Conservation (phyloP, 805 yeast genomes). For the Candida broadrunensis region DNA sequence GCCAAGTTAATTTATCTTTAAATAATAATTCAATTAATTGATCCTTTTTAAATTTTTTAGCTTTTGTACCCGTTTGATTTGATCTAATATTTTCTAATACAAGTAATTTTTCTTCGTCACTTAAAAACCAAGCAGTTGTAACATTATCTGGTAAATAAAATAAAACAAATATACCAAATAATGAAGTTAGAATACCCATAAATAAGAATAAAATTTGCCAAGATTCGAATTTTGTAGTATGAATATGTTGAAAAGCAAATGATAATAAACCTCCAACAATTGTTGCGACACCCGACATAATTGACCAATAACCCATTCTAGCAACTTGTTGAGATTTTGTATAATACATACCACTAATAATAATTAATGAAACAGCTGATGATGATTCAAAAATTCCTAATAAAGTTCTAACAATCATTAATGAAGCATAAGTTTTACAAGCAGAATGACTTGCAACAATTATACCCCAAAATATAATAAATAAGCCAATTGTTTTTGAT, state of each 20-base stretch:
- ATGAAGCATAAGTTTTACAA: slow-evolving; percentile 48
- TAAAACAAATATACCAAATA: slow-evolving; percentile 45
- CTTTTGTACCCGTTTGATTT: slow-evolving; percentile 53
- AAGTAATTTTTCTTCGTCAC: slow-evolving; percentile 37
- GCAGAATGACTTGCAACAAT: slow-evolving; percentile 52
- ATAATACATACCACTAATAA: slow-evolving; percentile 64
- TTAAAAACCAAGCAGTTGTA: slow-evolving; percentile 31
- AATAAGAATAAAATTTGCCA: slow-evolving; percentile 63
- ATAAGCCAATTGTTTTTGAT: slow-evolving; percentile 46
- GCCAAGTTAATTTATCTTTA: slow-evolving; percentile 49
- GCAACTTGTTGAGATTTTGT: slow-evolving; percentile 49
- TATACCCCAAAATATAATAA: slow-evolving; percentile 53
- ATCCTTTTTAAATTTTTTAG: slow-evolving; percentile 40
- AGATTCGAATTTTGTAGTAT: slow-evolving; percentile 36
- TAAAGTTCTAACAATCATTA: slow-evolving; percentile 53
- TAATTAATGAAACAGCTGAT: slow-evolving; percentile 54
- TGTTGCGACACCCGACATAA: slow-evolving; percentile 58
- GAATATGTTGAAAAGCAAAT: slow-evolving; percentile 53
- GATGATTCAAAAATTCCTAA: slow-evolving; percentile 55
- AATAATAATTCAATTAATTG: slow-evolving; percentile 47
- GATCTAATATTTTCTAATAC: slow-evolving; percentile 44
- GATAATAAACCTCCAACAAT: slow-evolving; percentile 44
- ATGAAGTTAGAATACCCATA: slow-evolving; percentile 51
- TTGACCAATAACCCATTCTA: slow-evolving; percentile 55
- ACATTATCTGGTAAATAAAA: slow-evolving; percentile 52